These are phyloP conservation scores for Geotrichum ghanense DNA, from an alignment of 805 yeast species.

Conservation along the genomic window DNA sequence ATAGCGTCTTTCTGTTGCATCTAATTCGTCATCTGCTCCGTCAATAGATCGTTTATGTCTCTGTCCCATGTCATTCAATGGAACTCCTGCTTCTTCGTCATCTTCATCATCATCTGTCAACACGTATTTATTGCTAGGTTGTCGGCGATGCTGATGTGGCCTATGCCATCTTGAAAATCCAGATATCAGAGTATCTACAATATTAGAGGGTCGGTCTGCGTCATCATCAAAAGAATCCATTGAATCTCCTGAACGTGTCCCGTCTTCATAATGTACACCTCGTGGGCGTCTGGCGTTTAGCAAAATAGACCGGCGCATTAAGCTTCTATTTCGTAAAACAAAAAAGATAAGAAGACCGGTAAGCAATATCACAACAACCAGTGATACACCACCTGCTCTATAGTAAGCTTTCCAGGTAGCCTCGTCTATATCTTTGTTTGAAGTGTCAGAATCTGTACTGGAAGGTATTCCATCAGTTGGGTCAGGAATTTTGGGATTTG, in stretches of 20 bases:
- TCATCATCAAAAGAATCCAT: conserved; percentile 7
- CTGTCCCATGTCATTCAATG: not conserved
- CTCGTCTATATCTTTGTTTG: conserved; percentile 13
- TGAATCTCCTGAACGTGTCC: conserved; percentile 6
- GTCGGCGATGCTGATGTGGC: conserved; percentile 4
- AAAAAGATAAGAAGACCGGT: conserved; percentile 13
- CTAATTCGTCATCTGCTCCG: not conserved
- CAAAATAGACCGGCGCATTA: conserved; percentile 6
- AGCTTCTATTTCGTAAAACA: not conserved
- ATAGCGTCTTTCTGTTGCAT: not conserved
- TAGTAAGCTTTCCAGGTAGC: conserved; percentile 28
- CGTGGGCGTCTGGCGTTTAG: conserved; percentile 10
- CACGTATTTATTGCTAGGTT: conserved; percentile 7
- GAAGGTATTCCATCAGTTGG: not conserved
- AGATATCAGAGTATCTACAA: not conserved
- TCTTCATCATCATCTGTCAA: conserved; percentile 14
- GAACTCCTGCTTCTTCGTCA: conserved; percentile 14
- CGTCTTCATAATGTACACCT: conserved; percentile 11
- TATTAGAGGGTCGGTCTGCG: not conserved
- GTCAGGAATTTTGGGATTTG: conserved; percentile 2
- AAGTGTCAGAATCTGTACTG: not conserved
- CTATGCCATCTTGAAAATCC: conserved; percentile 2
- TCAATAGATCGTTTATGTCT: not conserved
- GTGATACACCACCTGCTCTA: conserved; percentile 28
- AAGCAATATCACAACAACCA: conserved; percentile 22